Conservation (phyloP, 2,329 filamentous ascomycete genomes). For the Raffaelea ambrosiae region DNA sequence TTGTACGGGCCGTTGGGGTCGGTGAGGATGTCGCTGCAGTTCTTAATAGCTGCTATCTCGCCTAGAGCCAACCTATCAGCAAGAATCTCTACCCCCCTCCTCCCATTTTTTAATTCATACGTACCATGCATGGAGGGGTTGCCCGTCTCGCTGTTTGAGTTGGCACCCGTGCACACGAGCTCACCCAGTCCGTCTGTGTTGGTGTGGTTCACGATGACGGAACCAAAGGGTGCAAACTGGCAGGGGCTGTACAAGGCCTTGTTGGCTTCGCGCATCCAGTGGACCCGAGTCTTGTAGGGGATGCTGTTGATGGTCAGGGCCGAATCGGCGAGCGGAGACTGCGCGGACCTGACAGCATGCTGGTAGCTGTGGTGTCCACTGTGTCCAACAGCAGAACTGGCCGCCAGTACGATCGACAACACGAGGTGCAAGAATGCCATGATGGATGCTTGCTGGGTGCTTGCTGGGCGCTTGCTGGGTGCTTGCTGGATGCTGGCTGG, state of each 20-base stretch:
- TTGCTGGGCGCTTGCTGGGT: no score
- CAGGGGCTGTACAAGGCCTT: slow-evolving; percentile 38
- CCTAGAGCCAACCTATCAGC: slow-evolving; percentile 12
- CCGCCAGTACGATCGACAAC: no score
- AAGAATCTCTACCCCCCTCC: no score
- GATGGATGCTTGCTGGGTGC: no score
- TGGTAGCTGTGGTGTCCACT: no score
- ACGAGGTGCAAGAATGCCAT: no score
- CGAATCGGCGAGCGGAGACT: not conserved
- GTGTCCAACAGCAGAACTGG: no score
- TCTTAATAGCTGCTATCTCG: slow-evolving; percentile 47
- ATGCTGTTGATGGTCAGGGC: slow-evolving; percentile 9
- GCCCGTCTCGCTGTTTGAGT: slow-evolving; percentile 31
- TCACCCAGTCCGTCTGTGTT: slow-evolving; percentile 27
- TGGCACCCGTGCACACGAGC: slow-evolving; percentile 42
- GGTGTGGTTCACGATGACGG: slow-evolving; percentile 49
- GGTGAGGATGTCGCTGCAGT: slow-evolving; percentile 40
- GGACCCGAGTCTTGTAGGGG: not conserved
- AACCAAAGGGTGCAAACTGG: slow-evolving; percentile 44
- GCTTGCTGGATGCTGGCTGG: no score
- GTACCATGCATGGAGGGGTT: slow-evolving; percentile 41
- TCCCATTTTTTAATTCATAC: no score
- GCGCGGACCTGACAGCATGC: no score
- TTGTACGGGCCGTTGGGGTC: slow-evolving; percentile 34
- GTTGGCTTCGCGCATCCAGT: slow-evolving; percentile 47